These are phyloP conservation scores for Petrea volubilis DNA, from an alignment of 257 asterid species.

Conservation along the genomic window DNA sequence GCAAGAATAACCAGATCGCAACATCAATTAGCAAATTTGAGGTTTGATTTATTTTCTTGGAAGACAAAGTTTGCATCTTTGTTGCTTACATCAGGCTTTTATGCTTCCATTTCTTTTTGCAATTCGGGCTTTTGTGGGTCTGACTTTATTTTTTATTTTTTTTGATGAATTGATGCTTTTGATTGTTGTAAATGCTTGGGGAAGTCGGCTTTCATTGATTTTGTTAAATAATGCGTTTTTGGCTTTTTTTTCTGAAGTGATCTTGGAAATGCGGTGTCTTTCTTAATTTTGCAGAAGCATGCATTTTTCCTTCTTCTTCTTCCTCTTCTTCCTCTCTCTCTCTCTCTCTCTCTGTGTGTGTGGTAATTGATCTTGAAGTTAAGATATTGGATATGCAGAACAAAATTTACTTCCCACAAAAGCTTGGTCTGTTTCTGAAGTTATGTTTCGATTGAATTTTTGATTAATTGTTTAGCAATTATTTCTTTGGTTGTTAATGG, in stretches of 20 bases:
- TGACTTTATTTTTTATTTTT: not conserved
- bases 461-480: conserved; percentile 3
- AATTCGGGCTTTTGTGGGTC: not conserved
- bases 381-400: not conserved
- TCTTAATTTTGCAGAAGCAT: not conserved
- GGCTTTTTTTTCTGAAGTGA: not conserved
- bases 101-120: too few relatives aligned
- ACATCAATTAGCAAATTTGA: conserved; percentile 55
- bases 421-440: not conserved
- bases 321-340: too few relatives aligned
- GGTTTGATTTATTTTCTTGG: conserved; percentile 43
- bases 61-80: conserved; percentile 11
- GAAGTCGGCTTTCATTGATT: conserved; percentile 26
- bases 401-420: not conserved
- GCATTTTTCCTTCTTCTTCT: not conserved
- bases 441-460: not conserved
- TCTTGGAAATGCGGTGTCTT: not conserved
- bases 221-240: not conserved
- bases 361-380: not conserved
- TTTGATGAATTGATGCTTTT: not conserved
- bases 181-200: not conserved
- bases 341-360: not conserved
- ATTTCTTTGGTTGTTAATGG: not conserved
- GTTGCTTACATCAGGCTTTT: not conserved
- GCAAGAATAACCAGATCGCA: conserved; percentile 57